Conservation (phyloP, 208 protist genomes). For the Leishmania gerbilli region DNA sequence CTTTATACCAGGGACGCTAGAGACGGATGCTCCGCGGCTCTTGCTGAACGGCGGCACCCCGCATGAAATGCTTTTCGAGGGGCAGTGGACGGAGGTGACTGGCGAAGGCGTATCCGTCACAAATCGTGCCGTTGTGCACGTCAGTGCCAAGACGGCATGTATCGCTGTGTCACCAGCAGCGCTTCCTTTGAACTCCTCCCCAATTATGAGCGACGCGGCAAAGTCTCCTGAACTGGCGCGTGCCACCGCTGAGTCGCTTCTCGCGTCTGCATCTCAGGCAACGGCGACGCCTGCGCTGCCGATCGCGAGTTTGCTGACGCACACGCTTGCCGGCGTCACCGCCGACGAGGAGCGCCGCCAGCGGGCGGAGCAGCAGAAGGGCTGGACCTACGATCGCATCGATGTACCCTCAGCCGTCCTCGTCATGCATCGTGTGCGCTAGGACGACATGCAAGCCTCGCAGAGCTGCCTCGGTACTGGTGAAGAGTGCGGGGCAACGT, state of each 20-base stretch:
- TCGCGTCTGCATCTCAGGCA: not conserved
- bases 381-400: conserved; percentile 52
- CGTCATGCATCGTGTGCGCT: conserved; percentile 27
- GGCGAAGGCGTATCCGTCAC: conserved; percentile 14
- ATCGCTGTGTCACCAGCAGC: not conserved
- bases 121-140: conserved; percentile 57
- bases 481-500: not conserved
- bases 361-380: conserved; percentile 29
- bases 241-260: not conserved
- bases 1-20: conserved; percentile 46
- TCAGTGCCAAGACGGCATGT: conserved; percentile 9
- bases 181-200: not conserved
- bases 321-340: conserved; percentile 55
- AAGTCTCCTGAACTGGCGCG: not conserved
- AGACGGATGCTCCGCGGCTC: conserved; percentile 50
- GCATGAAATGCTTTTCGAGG: conserved; percentile 59
- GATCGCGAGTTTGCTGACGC: conserved; percentile 71
- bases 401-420: conserved; percentile 43
- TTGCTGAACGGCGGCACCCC: conserved; percentile 39
- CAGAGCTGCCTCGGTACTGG: not conserved
- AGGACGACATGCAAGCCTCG: not conserved
- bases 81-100: conserved; percentile 51
- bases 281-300: too few species aligned
- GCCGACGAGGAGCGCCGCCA: conserved; percentile 57
- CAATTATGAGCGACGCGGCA: too few species aligned